phyloP scores from a whole-genome alignment of 805 yeast species.

The Metschnikowia lachancei region DNA sequence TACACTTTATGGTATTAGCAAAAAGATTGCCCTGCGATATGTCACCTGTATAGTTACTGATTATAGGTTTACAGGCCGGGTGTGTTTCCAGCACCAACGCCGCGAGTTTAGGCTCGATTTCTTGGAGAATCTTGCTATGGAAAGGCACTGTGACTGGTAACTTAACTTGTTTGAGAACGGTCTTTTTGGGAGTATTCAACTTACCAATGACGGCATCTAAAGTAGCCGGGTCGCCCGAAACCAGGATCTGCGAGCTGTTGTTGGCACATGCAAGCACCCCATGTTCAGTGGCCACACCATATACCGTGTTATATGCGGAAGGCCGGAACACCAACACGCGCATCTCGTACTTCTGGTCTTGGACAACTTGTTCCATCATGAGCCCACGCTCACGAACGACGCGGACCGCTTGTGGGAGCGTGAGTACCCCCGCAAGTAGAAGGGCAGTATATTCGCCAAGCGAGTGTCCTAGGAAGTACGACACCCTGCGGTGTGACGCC shows the following conservation, averaged over 20 bases:
- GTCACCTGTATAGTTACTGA: conserved; percentile 37
- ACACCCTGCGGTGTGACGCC: conserved; percentile 17
- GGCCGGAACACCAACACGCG: conserved; percentile 33
- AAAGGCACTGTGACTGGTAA: conserved; percentile 52
- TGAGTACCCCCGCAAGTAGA: conserved; percentile 15
- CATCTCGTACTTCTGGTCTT: conserved; percentile 27
- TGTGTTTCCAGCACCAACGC: conserved; percentile 16
- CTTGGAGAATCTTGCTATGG: conserved; percentile 41
- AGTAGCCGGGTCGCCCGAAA: conserved; percentile 39
- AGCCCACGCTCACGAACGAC: conserved; percentile 20
- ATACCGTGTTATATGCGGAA: conserved; percentile 21
- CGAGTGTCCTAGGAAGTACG: conserved; percentile 18
- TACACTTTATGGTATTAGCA: conserved; percentile 36
- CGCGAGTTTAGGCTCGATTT: conserved; percentile 35
- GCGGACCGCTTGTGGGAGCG: conserved; percentile 14
- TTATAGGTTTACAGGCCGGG: conserved; percentile 28
- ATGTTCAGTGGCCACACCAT: conserved; percentile 18
- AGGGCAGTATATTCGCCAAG: conserved; percentile 22
- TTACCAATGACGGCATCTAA: conserved; percentile 25
- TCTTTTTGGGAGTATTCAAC: conserved; percentile 15
- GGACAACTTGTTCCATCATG: conserved; percentile 13
- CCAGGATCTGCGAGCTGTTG: conserved; percentile 40
- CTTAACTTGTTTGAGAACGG: conserved; percentile 25
- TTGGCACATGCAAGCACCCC: conserved; percentile 48
- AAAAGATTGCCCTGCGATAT: conserved; percentile 25